A percentile compares a stretch with the other conserved stretches of the same genome.
These are phyloP conservation scores for Rhynchospora tenuis DNA, from an alignment of 176 grass and related monocot genomes.

Conservation along the genomic window DNA sequence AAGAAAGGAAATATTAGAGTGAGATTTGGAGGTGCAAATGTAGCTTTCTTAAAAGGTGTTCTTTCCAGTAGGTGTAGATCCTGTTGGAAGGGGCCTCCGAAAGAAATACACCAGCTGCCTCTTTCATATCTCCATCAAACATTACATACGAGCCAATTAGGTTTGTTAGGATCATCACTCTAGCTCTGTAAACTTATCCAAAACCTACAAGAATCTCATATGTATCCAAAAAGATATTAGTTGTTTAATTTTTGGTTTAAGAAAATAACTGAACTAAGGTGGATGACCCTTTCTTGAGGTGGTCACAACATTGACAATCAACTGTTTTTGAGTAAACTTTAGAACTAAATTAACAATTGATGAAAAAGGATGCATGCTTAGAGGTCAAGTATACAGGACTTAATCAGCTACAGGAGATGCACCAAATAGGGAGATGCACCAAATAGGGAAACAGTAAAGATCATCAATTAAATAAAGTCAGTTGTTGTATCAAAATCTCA, in stretches of 20 bases:
- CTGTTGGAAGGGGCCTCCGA: not conserved
- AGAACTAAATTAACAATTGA: not conserved
- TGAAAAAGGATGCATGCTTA: not conserved
- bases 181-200: not conserved
- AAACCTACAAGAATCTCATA: not conserved
- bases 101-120: slow-evolving; percentile 22
- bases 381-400: not conserved
- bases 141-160: not conserved
- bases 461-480: not conserved
- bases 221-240: not conserved
- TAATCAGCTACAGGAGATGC: not conserved
- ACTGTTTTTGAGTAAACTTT: not conserved
- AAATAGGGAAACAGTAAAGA: not conserved
- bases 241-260: not conserved
- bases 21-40: slow-evolving; percentile 2
- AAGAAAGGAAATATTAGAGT: not conserved
- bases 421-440: not conserved
- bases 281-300: not conserved
- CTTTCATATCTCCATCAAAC: not conserved
- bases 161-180: not conserved
- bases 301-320: not conserved
- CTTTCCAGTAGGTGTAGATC: slow-evolving; percentile 1
- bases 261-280: not conserved
- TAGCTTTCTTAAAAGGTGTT: slow-evolving; percentile 20
- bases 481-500: slow-evolving; percentile 12